Evolutionary conservation across 331 rosid genomes (phyloP).

Genomic region (Ulmus americana): DNA sequence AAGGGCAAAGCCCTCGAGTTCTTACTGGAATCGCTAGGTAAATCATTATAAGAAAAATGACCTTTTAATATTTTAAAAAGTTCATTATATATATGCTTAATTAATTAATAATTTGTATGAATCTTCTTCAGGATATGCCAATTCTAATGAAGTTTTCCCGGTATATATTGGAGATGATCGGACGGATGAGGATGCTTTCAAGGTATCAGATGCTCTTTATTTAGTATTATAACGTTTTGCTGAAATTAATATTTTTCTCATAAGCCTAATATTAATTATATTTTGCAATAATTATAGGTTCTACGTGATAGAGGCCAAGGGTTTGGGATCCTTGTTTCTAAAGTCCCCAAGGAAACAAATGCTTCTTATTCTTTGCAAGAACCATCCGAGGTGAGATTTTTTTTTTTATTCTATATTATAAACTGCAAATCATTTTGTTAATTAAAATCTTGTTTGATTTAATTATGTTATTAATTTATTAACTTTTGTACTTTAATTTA

Average conservation of each 20-base stretch:
- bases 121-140: constrained; percentile 47
- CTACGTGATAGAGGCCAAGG: constrained; percentile 70
- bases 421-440: too few relatives aligned
- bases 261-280: background rate
- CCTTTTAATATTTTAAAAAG: background rate
- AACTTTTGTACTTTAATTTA: background rate
- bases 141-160: constrained; percentile 65
- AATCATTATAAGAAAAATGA: background rate
- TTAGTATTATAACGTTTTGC: background rate
- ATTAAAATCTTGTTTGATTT: background rate
- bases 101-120: background rate
- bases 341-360: constrained; percentile 68
- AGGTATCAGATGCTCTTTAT: constrained; percentile 37
- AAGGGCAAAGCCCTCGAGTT: constrained; percentile 90
- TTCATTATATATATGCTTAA: background rate
- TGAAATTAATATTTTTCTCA: background rate
- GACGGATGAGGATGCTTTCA: constrained; percentile 92
- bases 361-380: constrained; percentile 80
- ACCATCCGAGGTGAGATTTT: constrained; percentile 64
- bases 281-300: constrained; percentile 35
- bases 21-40: constrained; percentile 70
- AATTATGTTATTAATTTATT: background rate
- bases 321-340: constrained; percentile 86
- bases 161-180: constrained; percentile 88
- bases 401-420: too few relatives aligned